Evolutionary conservation across 208 protist species (phyloP), one percentile per base, ranked within the genome.

Genomic region (Trypanosoma melophagium): DNA sequence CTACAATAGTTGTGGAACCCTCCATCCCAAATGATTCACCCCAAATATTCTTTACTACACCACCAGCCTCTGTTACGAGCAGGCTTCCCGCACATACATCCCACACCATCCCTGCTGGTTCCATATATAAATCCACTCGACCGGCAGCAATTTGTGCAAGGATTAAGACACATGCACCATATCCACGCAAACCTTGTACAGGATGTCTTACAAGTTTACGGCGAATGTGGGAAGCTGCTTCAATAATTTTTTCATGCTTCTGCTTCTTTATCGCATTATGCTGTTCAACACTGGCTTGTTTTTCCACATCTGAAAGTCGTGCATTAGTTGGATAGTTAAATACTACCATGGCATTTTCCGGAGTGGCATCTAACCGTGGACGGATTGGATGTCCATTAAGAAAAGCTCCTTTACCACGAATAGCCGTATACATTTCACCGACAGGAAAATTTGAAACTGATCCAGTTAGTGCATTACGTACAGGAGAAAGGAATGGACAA

Each of bases 341-440:
- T 19, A 71, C 63, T 42, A 85, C 76, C 16, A 94, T 47, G 0
- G 80, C 56, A 10, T 44, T 76, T 21, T 61, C 24, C 0, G 63
- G 70, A 10, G 40, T 74, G 9, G 66, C 76, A 16, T 63, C 50
- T 2, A 38, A 3, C 38, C 63, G 71, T 2, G 85, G 79, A 41
- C 42, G 66, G 9, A 95, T 41, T 1, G 49, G 78, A 10, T 60
- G 54, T 2, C 89, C 89, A 60, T 95, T 95, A 8, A 82, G 40
- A 50, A 77, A 95, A 17, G 62, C 56, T 0, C 89, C 89, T 38
- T 77, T 57, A 12, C 85, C 87, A n/a, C 76, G 70, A 49, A 92
- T 81, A 16, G 84, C 89, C 14, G 80, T 86, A 70, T 83, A 93
- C 58, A 93, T 61, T 62, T 95, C 89, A 3, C 83, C 83, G 25